Evolutionary conservation across 2,329 filamentous ascomycete genomes (phyloP), one percentile per base, ranked within the genome.

Genomic region (Aspergillus sojae): DNA sequence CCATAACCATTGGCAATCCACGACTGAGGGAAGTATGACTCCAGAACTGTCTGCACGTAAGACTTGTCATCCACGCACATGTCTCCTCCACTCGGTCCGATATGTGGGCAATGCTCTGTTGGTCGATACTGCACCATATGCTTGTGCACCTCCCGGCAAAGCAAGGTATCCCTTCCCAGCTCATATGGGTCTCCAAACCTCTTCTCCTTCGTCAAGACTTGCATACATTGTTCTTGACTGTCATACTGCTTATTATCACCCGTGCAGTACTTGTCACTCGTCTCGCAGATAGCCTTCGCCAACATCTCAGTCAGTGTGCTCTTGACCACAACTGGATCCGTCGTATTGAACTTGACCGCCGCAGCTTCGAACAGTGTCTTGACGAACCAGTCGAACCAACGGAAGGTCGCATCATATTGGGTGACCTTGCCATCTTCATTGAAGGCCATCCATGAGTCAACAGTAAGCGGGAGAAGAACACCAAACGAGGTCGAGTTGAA

Each of bases 101-200:
- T 74, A 64, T 74, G 71, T 10, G 68, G 9, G 28, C 71, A 74
- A 55, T 75, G 72, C n/a, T 69, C 61, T 4, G 66, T 62, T 0
- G 72, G 72, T 11, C 69, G 65, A 48, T 70, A 71, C 46, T 65
- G 66, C 19, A 74, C 70, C 71, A 74, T 74, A 58, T 71, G 71
- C 59, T 73, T 69, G 56, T 75, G 70, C 26, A 74, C 70, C 57
- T 73, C 68, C 1, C 72, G 70, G 52, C 70, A 74, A 9, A 75
- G 66, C 50, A 75, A 46, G 1, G 72, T 74, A 50, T 75, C 65
- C 7, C 66, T 54, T 1, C 72, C 71, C 14, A 75, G 59, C 57
- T 74, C 72, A 34, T 68, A 68, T 1, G 63, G 61, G 55, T 70
- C 65, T 2, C 72, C 72, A 32, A 75, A 74, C 2, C 71, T 67